phyloP scores from a whole-genome alignment of 2,329 filamentous ascomycete genomes.

The Aulographum hederae region DNA sequence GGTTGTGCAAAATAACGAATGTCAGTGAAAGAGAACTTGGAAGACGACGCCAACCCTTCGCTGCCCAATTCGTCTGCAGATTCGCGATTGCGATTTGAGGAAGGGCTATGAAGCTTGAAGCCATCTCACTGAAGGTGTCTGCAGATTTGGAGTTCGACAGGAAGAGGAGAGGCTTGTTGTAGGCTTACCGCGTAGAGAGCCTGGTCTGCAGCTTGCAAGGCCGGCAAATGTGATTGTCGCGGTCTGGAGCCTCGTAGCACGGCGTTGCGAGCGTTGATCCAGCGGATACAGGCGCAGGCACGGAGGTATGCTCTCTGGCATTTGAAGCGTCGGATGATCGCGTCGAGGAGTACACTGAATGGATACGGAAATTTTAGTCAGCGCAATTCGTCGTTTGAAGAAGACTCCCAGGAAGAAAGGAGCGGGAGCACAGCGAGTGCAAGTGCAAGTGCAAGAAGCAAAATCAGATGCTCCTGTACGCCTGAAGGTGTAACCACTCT shows the following conservation, averaged over 20 bases:
- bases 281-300: conserved; percentile 37
- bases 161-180: no score
- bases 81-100: no score
- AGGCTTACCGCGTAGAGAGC: conserved; percentile 29
- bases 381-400: no score
- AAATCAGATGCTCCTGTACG: not conserved
- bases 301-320: conserved; percentile 42
- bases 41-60: no score
- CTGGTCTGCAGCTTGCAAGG: conserved; percentile 29
- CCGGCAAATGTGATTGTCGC: conserved; percentile 25
- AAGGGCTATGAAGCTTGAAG: no score
- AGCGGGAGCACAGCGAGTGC: conserved; percentile 7
- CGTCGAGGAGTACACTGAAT: conserved; percentile 37
- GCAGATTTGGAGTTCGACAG: no score
- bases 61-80: no score
- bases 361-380: no score
- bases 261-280: conserved; percentile 34
- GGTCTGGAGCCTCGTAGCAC: conserved; percentile 32
- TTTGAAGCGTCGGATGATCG: conserved; percentile 39
- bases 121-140: no score
- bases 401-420: not conserved
- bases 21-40: no score
- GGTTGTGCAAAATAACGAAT: no score
- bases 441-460: conserved; percentile 1
- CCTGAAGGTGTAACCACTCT: not conserved